Evolutionary conservation across 495 filamentous ascomycete species (phyloP).

Genomic region (Penicillium verhagenii): DNA sequence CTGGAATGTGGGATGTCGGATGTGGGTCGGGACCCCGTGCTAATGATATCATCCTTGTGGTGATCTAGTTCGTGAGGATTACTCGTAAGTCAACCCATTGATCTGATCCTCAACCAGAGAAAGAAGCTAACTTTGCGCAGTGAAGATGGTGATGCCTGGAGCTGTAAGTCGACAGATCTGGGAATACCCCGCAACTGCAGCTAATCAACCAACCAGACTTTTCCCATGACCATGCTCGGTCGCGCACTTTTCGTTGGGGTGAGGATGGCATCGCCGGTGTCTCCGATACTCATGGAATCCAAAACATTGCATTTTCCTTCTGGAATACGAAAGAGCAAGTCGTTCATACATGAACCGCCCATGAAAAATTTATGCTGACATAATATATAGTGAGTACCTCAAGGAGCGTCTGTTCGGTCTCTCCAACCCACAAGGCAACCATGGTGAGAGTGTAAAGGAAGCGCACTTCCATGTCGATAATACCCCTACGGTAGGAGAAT

Average conservation of each 20-base stretch:
- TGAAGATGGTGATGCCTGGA: conserved; percentile 90
- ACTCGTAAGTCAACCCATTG: conserved; percentile 58
- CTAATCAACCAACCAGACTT: conserved; percentile 65
- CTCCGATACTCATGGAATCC: conserved; percentile 82
- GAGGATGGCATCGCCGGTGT: conserved; percentile 97
- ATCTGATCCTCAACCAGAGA: not conserved
- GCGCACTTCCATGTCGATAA: conserved; percentile 96
- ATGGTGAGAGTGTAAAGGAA: conserved; percentile 95
- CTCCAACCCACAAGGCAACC: conserved; percentile 93
- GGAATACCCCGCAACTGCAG: not conserved
- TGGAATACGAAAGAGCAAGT: conserved; percentile 96
- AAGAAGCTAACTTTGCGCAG: conserved; percentile 26
- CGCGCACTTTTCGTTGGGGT: conserved; percentile 87
- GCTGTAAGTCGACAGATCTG: conserved; percentile 58
- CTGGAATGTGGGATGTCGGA: not conserved
- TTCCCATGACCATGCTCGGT: conserved; percentile 85
- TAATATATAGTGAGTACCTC: conserved; percentile 66
- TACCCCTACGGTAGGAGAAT: conserved; percentile 57
- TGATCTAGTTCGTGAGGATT: conserved; percentile 83
- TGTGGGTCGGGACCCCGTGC: conserved; percentile 13
- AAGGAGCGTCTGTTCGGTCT: conserved; percentile 94
- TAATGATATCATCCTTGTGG: conserved; percentile 24
- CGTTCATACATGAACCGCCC: not conserved
- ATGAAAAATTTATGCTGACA: not conserved
- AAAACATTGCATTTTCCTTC: conserved; percentile 93